Percentiles rank a stretch among this genome's conserved stretches.
Evolutionary conservation across 1,284 basidiomycete species (phyloP).

Genomic region (Tilletia walkeri): DNA sequence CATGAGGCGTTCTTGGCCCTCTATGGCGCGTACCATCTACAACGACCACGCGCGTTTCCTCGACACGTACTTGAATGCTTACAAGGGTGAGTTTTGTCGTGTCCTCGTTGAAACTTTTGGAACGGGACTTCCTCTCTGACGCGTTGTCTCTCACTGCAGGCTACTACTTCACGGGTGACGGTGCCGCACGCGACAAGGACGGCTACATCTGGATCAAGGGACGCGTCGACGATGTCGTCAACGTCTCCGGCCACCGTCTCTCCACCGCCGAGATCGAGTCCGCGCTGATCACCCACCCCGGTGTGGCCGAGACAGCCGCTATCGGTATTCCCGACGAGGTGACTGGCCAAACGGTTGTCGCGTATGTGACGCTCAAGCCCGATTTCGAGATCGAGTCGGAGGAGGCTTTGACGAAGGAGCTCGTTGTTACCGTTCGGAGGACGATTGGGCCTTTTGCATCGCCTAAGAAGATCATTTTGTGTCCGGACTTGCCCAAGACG

Average conservation of each 20-base stretch:
- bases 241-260: slow-evolving; percentile 84
- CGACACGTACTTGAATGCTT: slow-evolving; percentile 85
- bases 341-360: slow-evolving; percentile 54
- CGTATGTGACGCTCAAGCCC: slow-evolving; percentile 63
- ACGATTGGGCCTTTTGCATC: slow-evolving; percentile 71
- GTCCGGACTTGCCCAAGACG: slow-evolving; percentile 85
- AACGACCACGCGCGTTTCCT: slow-evolving; percentile 86
- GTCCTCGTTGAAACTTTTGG: slow-evolving; percentile 20
- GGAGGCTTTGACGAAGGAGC: slow-evolving; percentile 74
- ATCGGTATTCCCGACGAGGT: slow-evolving; percentile 54
- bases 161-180: slow-evolving; percentile 93
- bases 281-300: slow-evolving; percentile 86
- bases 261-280: slow-evolving; percentile 98
- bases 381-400: slow-evolving; percentile 82
- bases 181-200: slow-evolving; percentile 87
- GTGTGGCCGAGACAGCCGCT: slow-evolving; percentile 86
- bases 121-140: background rate
- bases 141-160: slow-evolving; percentile 60
- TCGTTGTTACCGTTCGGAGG: slow-evolving; percentile 90
- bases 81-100: slow-evolving; percentile 41
- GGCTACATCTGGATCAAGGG: slow-evolving; percentile 91
- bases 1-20: slow-evolving; percentile 86
- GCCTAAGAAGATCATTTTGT: slow-evolving; percentile 83
- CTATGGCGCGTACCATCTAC: slow-evolving; percentile 90
- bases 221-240: slow-evolving; percentile 77